Base-by-base conservation (phyloP, 73 alveolate genomes). In the Diophrys sp. region DNA sequence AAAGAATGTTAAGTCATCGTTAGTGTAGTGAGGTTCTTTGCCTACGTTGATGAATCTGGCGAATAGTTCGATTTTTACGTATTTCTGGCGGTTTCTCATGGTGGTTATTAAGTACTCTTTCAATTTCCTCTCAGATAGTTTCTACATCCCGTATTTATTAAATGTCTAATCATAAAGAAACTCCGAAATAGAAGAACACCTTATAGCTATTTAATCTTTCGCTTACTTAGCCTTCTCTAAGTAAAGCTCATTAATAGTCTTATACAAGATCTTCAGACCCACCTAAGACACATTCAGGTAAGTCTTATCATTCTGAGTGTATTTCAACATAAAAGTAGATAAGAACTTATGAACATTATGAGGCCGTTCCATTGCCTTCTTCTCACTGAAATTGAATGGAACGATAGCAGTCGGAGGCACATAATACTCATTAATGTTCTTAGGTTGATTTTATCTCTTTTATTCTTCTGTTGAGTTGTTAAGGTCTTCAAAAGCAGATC, bases 1-100 rank as follows among this genome's bases (percentile, higher is more conserved):
- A 31, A 26, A 68, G 54, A 68, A 68, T 2, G 56, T 28, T 23
- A 68, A 55, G 24, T 68, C 75, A 31, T 68, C 75, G 54, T 68
- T 68, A 25, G 75, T 26, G 55, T 68, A 68, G 11, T 29, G 5
- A n/a, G 29, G 24, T 2, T 25, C 18, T 44, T 23, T 23, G 75
- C 44, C 31, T 2, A 68, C 54, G 1, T 55, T 55, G 2, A 68
- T 18, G 75, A 68, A 68, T 28, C 75, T 18, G 11, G 75, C 34
- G 54, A 25, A 68, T 5, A 68, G 25, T 55, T 68, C 75, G 34
- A 68, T 68, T 14, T 23, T 25, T 2, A 5, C 2, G 34, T 2
- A 68, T 68, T 68, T 68, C 30, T 29, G 56, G 2, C 31, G 1
- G 54, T 28, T 68, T 1, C 31, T 18, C 75, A 25, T 14, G 2